Evolutionary conservation across 1,284 basidiomycete species (phyloP), one percentile per base, ranked within the genome.

Genomic region (Boletellus dicymbophilus): DNA sequence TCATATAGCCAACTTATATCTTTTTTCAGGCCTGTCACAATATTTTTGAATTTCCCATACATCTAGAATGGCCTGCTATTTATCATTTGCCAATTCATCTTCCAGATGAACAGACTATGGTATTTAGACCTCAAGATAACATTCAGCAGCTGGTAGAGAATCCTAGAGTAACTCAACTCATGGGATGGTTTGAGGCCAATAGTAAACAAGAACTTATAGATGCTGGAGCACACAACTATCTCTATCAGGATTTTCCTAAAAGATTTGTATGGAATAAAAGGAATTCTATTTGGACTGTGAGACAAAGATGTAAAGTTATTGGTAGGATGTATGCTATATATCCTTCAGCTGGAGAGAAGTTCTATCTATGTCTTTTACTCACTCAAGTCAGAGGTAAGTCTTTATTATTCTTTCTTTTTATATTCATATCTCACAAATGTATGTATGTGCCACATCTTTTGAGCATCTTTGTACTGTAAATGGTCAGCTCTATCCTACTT

Each of bases 171-270:
- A 75, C 71, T 6, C 57, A 53, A 1, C 15, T 62, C 0, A 71
- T 71, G 9, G 74, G 62, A 6, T 79, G 65, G 54, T 79, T 80
- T 54, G 61, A 65, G 3, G 70, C 70, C 1, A 79, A 79, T 58
- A 43, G 53, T 0, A 51, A 69, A 49, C 23, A 37, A 21, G 57
- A 53, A 0, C 31, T 45, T 3, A 58, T 67, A 26, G 65, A 59
- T 4, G 55, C 59, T 45, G 43, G 60, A 7, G 71, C 71, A 6
- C 56, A 63, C 3, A 22, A 62, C 8, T 46, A 57, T 33, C 67
- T 68, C 0, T 79, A 78, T 47, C 70, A 75, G n/a, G 72, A 78
- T 1, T 73, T 77, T 55, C 72, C 72, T 0, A 59, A 67, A 22
- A 2, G 47, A 0, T 71, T 66, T 49, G 51, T 58, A 1, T 70